phyloP scores from a whole-genome alignment of 2,329 filamentous ascomycete genomes.

The Aspergillus brunneoviolaceus region DNA sequence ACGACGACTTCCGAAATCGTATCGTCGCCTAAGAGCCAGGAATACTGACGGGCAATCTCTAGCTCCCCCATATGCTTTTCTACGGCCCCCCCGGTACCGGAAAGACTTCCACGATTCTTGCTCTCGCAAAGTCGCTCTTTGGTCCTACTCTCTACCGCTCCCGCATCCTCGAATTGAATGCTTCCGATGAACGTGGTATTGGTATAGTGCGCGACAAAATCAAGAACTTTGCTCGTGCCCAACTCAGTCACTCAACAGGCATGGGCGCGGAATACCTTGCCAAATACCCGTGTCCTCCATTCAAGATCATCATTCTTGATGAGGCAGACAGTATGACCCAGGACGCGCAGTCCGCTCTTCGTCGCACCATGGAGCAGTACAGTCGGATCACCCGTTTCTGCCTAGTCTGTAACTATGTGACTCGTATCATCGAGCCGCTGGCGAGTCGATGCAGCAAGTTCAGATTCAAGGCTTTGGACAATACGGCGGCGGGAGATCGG shows the following conservation, averaged over 20 bases:
- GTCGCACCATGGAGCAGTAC: conserved; percentile 98
- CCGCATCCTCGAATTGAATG: conserved; percentile 97
- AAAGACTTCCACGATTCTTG: conserved; percentile 97
- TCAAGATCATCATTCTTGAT: conserved; percentile 98
- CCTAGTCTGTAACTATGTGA: conserved; percentile 98
- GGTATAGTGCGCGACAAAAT: conserved; percentile 96
- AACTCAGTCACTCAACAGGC: conserved; percentile 76
- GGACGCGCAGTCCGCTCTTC: conserved; percentile 88
- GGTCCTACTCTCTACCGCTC: conserved; percentile 90
- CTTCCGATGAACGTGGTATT: conserved; percentile 97
- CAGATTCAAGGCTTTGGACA: conserved; percentile 92
- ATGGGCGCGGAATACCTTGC: conserved; percentile 62
- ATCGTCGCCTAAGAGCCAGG: neutral
- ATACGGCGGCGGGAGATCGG: conserved; percentile 75
- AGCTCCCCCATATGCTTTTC: conserved; percentile 98
- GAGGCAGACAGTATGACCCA: conserved; percentile 99
- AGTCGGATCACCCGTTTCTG: conserved; percentile 96
- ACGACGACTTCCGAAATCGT: conserved; percentile 22
- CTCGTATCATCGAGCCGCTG: conserved; percentile 93
- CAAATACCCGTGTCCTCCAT: conserved; percentile 89
- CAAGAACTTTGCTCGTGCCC: conserved; percentile 95
- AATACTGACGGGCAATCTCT: conserved; percentile 6
- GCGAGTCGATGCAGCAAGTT: conserved; percentile 95
- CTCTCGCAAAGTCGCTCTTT: conserved; percentile 94
- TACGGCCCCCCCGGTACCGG: conserved; percentile 96